Evolutionary conservation across 768 basidiomycete genomes (phyloP), one percentile per base, ranked within the genome.

Genomic region (Sporobolomyces phaffii): DNA sequence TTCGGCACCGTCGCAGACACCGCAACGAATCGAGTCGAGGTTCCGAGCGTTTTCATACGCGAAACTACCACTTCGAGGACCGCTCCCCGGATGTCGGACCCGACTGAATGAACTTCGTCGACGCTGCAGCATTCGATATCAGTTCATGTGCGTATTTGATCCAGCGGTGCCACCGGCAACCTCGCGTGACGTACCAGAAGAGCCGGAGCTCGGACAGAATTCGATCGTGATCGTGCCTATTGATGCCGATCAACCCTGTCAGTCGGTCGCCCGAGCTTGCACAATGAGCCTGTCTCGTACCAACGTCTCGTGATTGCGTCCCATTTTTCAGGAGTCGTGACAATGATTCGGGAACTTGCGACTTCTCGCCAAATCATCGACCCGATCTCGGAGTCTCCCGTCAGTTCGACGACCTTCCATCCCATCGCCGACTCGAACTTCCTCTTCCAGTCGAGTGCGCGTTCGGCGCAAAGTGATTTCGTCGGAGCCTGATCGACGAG

Each of bases 1-100:
- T 99, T 98, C 0, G 94, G 94, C 17, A 91, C 88, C 0, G 94
- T 97, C 8, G 94, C 94, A 0, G 91, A 94, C 43, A 97, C 84
- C 22, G 96, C 83, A 34, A 96, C 78, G 76, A 98, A 93, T 10
- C 96, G 86, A 29, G 90, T 85, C 3, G 78, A 76, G 5, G 82
- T 81, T 13, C 86, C 87, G 14, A 86, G 83, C 5, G 84, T 78
- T 77, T 89, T 93, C 90, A 98, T 94, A 29, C 96, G 85, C 5
- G 90, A 89, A 49, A 93, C 82, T n/a, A 98, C 84, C 22, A 94
- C 94, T 79, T 99, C 96, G 4, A 99, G 81, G 2, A 89, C 91
- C 60, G 91, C 89, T 24, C 96, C 96, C 38, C 96, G 84, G 28
- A 82, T 81, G 78, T 98, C 96, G 57, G 90, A 89, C 1, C 65